Evolutionary conservation across 148 eudicot species (phyloP), one percentile per base, ranked within the genome.

Genomic region (Rhododendron williamsianum): DNA sequence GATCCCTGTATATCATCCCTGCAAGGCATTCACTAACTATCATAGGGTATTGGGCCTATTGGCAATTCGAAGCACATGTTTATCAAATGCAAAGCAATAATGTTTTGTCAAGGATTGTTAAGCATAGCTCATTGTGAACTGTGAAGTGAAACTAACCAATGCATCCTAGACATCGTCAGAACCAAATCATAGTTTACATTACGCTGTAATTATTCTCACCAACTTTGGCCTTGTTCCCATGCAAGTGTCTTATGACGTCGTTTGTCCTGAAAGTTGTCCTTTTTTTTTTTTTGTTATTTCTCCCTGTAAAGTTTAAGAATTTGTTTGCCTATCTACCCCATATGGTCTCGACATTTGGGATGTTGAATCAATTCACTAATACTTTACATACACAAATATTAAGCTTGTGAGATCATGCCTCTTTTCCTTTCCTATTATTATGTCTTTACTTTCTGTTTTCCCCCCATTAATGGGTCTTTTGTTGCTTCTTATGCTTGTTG

Each of bases 401-500:
- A 45, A 23, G 74, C 63, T 10, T 82, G 74, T 35, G 27, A 15
- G 58, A 36, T 51, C 4, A 4, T 36, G 4, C 36, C 45, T 8
- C 51, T 35, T 9, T 23, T 15, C 33, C 36, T 45, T 51, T 67
- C 72, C 33, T 65, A n/a, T 25, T 67, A 10, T 18, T 48, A 5
- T 38, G 10, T 13, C 48, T 81, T 13, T 11, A 18, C 76, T 30
- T 71, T 71, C 74, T 69, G 74, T 25, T 27, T 11, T 2, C 36
- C 36, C 35, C 36, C 4, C 19, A 15, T 71, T 71, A 33, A 13
- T 71, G 76, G 33, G 41, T 13, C 38, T 71, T 84, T 67, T 30
- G 15, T 35, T 76, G 18, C 35, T 83, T 78, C 85, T 78, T 60
- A 84, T 86, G 77, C 82, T 73, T 48, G 76, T 67, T 58, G 78